Percentiles rank a stretch among this genome's conserved stretches.
These are phyloP conservation scores for Camelina hispida DNA, from an alignment of 345 rosid genomes.

Conservation along the genomic window DNA sequence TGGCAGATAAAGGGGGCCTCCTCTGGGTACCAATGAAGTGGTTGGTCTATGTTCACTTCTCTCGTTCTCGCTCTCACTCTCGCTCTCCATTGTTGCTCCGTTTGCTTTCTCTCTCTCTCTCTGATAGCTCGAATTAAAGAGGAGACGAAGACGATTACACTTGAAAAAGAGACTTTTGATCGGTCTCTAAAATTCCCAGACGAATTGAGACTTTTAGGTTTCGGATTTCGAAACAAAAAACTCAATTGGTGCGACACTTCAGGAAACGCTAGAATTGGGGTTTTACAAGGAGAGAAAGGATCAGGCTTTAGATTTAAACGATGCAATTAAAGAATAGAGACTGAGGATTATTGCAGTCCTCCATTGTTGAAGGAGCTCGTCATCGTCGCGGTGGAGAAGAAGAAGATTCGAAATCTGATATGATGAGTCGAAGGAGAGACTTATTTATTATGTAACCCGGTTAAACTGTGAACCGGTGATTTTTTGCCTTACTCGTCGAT, in stretches of 20 bases:
- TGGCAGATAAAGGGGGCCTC: conserved; percentile 45
- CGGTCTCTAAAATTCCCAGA: neutral
- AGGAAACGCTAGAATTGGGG: neutral
- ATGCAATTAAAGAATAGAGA: neutral
- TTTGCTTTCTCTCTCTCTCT: neutral
- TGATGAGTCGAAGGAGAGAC: neutral
- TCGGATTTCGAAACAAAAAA: neutral
- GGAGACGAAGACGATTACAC: neutral
- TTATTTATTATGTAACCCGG: neutral
- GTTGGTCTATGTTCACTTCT: neutral
- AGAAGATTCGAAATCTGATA: neutral
- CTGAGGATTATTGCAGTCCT: neutral
- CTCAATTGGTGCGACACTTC: too few relatives aligned
- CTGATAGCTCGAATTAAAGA: neutral
- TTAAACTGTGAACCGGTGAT: neutral
- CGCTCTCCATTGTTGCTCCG: conserved; percentile 10
- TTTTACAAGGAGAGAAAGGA: neutral
- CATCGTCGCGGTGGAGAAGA: neutral
- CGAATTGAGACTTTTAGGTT: neutral
- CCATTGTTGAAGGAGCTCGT: conserved; percentile 4
- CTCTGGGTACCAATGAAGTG: conserved; percentile 42
- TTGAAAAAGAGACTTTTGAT: neutral
- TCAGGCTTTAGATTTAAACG: neutral
- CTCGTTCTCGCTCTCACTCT: conserved; percentile 26
- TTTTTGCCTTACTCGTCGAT: neutral